Base-by-base conservation (phyloP, 306 rosid genomes). In the Gastrolobium villosum region DNA sequence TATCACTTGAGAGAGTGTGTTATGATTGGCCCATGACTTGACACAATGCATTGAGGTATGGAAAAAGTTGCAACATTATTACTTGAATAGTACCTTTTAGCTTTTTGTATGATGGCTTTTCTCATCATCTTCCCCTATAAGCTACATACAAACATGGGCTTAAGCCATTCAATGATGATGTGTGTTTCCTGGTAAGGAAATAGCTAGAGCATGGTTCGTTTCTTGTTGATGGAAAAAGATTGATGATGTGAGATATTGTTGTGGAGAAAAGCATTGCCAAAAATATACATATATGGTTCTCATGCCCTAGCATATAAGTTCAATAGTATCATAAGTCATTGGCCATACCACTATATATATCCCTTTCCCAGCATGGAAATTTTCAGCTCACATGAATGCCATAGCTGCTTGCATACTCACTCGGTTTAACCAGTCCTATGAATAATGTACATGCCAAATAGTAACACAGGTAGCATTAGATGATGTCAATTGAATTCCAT, bases 11-110 rank as follows among this genome's bases (percentile, higher is more conserved):
- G 52, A 46, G 40, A 65, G 32, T 36, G 74, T 65, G 85, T 74
- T 61, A 77, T 76, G 70, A 80, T 76, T 75, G 72, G 46, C 46
- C 86, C 78, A 85, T 77, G 76, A 79, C 82, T 75, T 78, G 81
- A 82, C 61, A 86, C 79, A 70, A 75, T 81, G 79, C 44, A 83
- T 79, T 79, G 86, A 76, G 85, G 86, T 45, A 84, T 63, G 86
- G 70, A 65, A 74, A 70, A 81, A 76, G 63, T 72, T 50, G 74
- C 11, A 40, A 45, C 52, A 76, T 76, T 62, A 65, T 82, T 82
- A 84, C 84, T 76, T 72, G 68, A 35, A 53, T 9, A 72, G 48
- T 46, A 76, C 62, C 65, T 4, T 50, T 34, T 65, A 74, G 59
- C 79, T 77, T 86, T 75, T 70, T 53, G 56, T 56, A 75, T 65